Conservation (phyloP, 768 basidiomycete species). For the Pleurotus salmoneostramineus region DNA sequence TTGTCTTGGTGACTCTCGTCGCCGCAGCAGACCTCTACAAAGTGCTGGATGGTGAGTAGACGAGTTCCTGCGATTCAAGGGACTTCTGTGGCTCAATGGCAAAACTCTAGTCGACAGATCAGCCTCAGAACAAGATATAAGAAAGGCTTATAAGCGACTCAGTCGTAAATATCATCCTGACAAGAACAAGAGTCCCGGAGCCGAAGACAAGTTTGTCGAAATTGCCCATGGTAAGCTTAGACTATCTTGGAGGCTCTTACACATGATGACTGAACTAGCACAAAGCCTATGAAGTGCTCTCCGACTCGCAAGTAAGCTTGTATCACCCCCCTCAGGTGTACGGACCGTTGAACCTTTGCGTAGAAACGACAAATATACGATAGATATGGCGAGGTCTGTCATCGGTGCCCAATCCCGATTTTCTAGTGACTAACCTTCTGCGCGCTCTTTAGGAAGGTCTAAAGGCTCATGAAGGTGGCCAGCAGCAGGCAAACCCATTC, state of each 20-base stretch:
- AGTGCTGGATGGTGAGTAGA: constrained; percentile 61
- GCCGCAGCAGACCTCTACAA: constrained; percentile 79
- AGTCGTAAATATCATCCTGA: constrained; percentile 92
- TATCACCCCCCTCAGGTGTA: not conserved
- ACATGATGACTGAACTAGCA: constrained; percentile 6
- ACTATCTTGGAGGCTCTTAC: not conserved
- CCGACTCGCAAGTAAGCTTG: constrained; percentile 66
- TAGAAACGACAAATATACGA: constrained; percentile 95
- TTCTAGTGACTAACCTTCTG: not conserved
- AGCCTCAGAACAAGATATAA: constrained; percentile 85
- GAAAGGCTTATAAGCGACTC: constrained; percentile 87
- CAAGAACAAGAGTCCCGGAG: constrained; percentile 84
- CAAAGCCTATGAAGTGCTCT: constrained; percentile 91
- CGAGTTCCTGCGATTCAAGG: constrained; percentile 27
- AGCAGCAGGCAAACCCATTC: constrained; percentile 81
- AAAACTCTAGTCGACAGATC: constrained; percentile 54
- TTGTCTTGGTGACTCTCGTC: constrained; percentile 29
- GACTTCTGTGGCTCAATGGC: constrained; percentile 14
- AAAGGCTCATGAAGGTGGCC: constrained; percentile 88
- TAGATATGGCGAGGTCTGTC: constrained; percentile 77
- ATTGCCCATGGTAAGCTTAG: constrained; percentile 73
- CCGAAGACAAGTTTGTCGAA: constrained; percentile 86
- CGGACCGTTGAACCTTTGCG: constrained; percentile 3
- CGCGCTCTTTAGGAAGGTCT: constrained; percentile 68
- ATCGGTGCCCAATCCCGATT: not conserved